phyloP scores from a whole-genome alignment of 768 basidiomycete species.

The Asterophora parasitica region DNA sequence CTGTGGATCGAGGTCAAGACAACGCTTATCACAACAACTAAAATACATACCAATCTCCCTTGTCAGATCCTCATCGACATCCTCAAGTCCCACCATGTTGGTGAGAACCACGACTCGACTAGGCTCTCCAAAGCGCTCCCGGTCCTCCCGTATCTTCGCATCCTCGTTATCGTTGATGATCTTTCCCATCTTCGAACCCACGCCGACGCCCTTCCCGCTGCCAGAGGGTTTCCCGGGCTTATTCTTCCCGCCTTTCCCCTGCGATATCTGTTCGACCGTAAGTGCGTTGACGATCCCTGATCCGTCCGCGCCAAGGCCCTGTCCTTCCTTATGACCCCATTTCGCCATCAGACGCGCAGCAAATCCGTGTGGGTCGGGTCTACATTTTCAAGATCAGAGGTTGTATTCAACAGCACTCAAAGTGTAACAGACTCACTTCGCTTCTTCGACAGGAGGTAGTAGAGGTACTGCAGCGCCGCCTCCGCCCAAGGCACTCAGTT shows the following conservation, averaged over 20 bases:
- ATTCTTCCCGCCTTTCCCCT: slow-evolving; percentile 35
- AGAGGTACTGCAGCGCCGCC: slow-evolving; percentile 25
- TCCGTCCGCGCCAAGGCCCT: slow-evolving; percentile 83
- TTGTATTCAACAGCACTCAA: not conserved
- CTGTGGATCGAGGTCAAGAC: slow-evolving; percentile 31
- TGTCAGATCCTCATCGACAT: slow-evolving; percentile 76
- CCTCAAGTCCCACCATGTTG: slow-evolving; percentile 84
- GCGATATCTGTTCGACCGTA: slow-evolving; percentile 64
- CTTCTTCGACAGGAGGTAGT: slow-evolving; percentile 27
- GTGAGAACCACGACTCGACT: slow-evolving; percentile 87
- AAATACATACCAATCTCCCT: slow-evolving; percentile 76
- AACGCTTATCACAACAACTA: not conserved
- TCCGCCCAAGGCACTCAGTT: slow-evolving; percentile 52
- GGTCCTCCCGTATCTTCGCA: slow-evolving; percentile 68
- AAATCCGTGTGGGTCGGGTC: slow-evolving; percentile 67
- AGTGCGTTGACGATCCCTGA: slow-evolving; percentile 88
- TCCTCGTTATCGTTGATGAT: slow-evolving; percentile 92
- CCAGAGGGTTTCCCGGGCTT: slow-evolving; percentile 29
- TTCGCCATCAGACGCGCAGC: slow-evolving; percentile 91
- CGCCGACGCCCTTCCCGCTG: slow-evolving; percentile 33
- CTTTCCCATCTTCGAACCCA: slow-evolving; percentile 72
- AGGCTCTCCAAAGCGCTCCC: slow-evolving; percentile 79
- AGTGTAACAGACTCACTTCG: slow-evolving; percentile 22
- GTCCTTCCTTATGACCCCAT: slow-evolving; percentile 93
- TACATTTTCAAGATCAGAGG: slow-evolving; percentile 10